Base-by-base conservation (phyloP, 805 yeast genomes). In the Gaillardinia entomophila region DNA sequence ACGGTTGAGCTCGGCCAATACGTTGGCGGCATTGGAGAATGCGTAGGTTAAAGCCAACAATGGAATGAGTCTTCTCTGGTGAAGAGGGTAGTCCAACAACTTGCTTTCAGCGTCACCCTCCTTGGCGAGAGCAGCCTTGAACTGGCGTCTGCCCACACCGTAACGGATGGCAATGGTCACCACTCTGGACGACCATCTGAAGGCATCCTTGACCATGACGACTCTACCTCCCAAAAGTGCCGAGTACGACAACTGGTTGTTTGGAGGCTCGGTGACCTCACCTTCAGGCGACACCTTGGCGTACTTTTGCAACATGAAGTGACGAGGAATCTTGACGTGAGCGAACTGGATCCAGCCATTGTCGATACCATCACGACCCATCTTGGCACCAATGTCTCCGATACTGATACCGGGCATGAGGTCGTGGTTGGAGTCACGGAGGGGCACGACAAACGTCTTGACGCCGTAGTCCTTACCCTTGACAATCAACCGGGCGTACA, bases 321-420 rank as follows among this genome's bases (percentile, higher is more conserved):
- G 80, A 40, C 88, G 74, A 35, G 97, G 97, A 41, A 89, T 83
- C 31, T 79, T 71, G 32, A 87, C 96, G 46, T 80, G 71, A 31
- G 83, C 69, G 62, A 84, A 89, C 62, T 88, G 96, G 50, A 89
- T 85, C 96, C 96, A 89, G 33, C 97, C 97, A 57, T 89, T 89
- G 53, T 89, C 97, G 44, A 89, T 84, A 36, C 95, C 96, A 51
- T 88, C 92, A 51, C 96, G 73, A 33, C 97, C 97, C 95, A 89
- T 87, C 63, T 89, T 89, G 42, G 83, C 77, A 35, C 97, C 97
- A 53, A 89, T 86, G 55, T 89, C 97, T 40, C 97, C 97, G 42
- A 87, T 69, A 20, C 84, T 60, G 36, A 89, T 65, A 35, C 97
- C 97, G 3, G 95, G 87, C 43, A 73, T 60, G 38, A 89, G 59